Evolutionary conservation across 106 monocot species (phyloP), one percentile per base, ranked within the genome.

Genomic region (Vanilla planifolia): DNA sequence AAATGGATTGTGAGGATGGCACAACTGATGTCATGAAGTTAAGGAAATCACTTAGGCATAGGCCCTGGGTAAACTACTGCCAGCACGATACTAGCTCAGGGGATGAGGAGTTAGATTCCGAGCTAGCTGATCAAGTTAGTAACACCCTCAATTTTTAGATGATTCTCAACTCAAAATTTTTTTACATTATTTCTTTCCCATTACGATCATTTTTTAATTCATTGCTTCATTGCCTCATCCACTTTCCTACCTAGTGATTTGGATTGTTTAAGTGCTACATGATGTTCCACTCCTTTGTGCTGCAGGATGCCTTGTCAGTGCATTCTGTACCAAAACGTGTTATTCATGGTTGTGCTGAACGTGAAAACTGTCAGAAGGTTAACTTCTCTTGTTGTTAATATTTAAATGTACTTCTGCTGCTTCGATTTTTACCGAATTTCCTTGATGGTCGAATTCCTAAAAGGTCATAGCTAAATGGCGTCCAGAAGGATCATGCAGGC

Each of bases 341-440:
- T 64, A n/a, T 85, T 67, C 77, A 82, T 59, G 93, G 89, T 29
- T 89, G 85, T 55, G 16, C 55, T 47, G 85, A 85, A 63, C 85
- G 88, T 48, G 29, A 10, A 37, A 73, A 61, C 27, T 93, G 88
- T 68, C 88, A 93, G 63, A 85, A 89, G 88, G 93, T 93, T 51
- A 28, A 45, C 39, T 51, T 50, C 14, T 9, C 27, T 21, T 29
- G 16, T 60, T 21, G 8, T 23, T 66, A n/a, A 24, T 27, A 15
- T 23, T 19, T 37, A 34, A 16, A 33, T 53, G 4, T 22, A 28
- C 20, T 39, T 45, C 27, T 55, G 29, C 4, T 46, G 36, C 32
- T 46, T 64, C 21, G 19, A 23, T 27, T 33, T 80, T 14, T 32
- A 24, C 16, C 0, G 52, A 43, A 68, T 36, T 59, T 44, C 35